Conservation (phyloP, 306 rosid species). For the Amphicarpaea edgeworthii region DNA sequence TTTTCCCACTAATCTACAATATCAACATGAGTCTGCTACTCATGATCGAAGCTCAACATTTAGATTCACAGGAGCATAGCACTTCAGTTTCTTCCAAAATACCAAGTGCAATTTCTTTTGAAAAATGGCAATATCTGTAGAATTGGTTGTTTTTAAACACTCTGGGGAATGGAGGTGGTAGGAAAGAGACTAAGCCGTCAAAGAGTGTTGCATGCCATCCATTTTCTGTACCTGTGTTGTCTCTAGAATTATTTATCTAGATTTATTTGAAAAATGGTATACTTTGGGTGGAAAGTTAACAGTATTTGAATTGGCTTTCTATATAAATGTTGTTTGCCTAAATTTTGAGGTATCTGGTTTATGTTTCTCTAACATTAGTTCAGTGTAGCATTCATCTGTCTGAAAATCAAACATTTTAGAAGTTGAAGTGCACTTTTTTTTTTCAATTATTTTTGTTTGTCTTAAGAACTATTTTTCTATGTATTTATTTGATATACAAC, state of each 20-base stretch:
- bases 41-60: background rate
- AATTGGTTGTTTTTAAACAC: slow-evolving; percentile 1
- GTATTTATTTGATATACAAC: slow-evolving; percentile 11
- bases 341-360: slow-evolving; percentile 24
- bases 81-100: slow-evolving; percentile 11
- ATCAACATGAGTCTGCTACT: background rate
- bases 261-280: background rate
- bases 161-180: background rate
- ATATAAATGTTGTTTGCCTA: slow-evolving; percentile 3
- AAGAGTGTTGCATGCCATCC: slow-evolving; percentile 16
- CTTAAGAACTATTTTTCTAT: slow-evolving; percentile 24
- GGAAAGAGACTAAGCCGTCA: background rate
- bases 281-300: slow-evolving; percentile 26
- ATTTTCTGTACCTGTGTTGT: slow-evolving; percentile 4
- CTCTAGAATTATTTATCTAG: slow-evolving; percentile 4
- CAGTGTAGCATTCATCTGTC: slow-evolving; percentile 19
- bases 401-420: slow-evolving; percentile 14
- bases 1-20: background rate
- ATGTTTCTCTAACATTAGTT: slow-evolving; percentile 13
- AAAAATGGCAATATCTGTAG: background rate
- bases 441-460: background rate
- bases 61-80: background rate
- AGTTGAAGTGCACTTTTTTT: background rate
- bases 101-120: background rate
- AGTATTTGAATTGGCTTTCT: slow-evolving; percentile 17